Conservation (phyloP, 169 alveolate species). For the Eimeria brunetti region DNA sequence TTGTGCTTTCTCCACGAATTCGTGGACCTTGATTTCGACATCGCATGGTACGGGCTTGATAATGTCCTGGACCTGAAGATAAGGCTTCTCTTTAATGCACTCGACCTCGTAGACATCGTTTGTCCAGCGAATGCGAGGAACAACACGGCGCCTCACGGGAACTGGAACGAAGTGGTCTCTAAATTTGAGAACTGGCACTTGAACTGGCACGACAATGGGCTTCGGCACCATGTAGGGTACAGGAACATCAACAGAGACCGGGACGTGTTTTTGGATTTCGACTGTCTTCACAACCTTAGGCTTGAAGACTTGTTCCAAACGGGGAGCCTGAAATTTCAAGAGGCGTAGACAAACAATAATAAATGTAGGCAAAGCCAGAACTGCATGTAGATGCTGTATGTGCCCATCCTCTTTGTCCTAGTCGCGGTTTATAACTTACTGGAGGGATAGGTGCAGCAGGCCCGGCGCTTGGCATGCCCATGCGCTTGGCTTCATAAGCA, state of each 20-base stretch:
- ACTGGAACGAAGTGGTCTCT: constrained; percentile 92
- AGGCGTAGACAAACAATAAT: background rate
- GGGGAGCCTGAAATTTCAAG: constrained; percentile 34
- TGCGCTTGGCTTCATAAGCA: constrained; percentile 64
- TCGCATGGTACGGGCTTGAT: constrained; percentile 91
- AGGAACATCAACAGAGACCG: constrained; percentile 91
- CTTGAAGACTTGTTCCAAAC: constrained; percentile 87
- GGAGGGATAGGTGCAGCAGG: constrained; percentile 63
- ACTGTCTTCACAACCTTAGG: constrained; percentile 87
- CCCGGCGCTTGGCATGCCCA: constrained; percentile 41
- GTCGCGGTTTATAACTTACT: background rate
- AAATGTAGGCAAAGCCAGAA: background rate
- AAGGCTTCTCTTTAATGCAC: constrained; percentile 90
- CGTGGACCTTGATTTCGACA: constrained; percentile 88
- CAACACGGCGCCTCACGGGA: constrained; percentile 90
- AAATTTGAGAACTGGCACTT: constrained; percentile 91
- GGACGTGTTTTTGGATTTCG: constrained; percentile 89
- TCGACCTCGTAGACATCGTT: constrained; percentile 91
- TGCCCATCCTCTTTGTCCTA: background rate
- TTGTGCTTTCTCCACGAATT: constrained; percentile 88
- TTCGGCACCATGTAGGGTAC: constrained; percentile 93
- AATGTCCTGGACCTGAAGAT: constrained; percentile 88
- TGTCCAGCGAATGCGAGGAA: constrained; percentile 90
- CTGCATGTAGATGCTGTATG: background rate
- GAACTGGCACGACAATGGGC: constrained; percentile 91